A percentile compares a stretch with the other conserved stretches of the same genome.
These are phyloP conservation scores for Hypoxylon perforatum DNA, from an alignment of 495 filamentous ascomycete species.

Conservation along the genomic window DNA sequence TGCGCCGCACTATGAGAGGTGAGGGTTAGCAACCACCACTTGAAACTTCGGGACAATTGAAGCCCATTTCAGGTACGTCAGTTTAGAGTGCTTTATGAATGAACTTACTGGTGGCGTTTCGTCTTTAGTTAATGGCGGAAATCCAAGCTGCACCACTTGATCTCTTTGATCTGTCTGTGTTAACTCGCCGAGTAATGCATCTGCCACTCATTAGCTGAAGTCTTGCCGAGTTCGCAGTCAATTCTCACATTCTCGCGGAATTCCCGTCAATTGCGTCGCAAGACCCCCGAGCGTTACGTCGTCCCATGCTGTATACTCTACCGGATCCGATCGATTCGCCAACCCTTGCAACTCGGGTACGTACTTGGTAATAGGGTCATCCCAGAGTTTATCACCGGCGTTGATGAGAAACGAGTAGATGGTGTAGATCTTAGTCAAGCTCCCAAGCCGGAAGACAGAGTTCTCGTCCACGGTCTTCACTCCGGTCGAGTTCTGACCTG, in stretches of 20 bases:
- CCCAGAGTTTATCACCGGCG: constrained; percentile 51
- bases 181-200: constrained; percentile 54
- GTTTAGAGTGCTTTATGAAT: neutral
- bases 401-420: constrained; percentile 57
- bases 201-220: constrained; percentile 41
- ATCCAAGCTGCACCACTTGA: constrained; percentile 48
- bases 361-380: constrained; percentile 60
- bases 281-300: constrained; percentile 66
- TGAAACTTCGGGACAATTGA: neutral
- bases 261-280: constrained; percentile 63
- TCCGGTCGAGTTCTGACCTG: constrained; percentile 47
- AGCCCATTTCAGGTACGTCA: neutral
- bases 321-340: constrained; percentile 47
- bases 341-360: constrained; percentile 63
- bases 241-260: constrained; percentile 57
- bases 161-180: constrained; percentile 50
- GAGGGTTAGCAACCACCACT: constrained; percentile 5
- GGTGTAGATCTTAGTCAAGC: constrained; percentile 63
- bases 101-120: constrained; percentile 53
- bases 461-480: constrained; percentile 55
- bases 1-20: constrained; percentile 48
- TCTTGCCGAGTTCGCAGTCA: neutral
- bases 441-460: constrained; percentile 61
- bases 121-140: constrained; percentile 52
- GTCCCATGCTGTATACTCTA: constrained; percentile 59